These are phyloP conservation scores for Pythium chondricola DNA, from an alignment of 352 stramenopile species.

Conservation along the genomic window DNA sequence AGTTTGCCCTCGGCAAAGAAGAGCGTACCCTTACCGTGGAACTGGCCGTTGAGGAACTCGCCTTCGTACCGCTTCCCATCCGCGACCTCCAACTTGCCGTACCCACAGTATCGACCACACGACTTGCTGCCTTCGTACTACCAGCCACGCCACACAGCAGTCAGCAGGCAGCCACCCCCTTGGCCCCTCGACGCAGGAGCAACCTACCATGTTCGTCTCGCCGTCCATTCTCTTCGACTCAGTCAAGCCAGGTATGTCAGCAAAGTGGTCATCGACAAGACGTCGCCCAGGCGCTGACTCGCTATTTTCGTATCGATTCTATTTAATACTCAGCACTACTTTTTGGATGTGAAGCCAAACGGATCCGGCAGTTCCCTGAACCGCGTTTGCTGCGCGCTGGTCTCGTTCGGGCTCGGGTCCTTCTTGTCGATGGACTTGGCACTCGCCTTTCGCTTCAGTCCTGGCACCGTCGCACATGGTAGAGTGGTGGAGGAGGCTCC, in stretches of 20 bases:
- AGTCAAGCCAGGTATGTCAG: neutral
- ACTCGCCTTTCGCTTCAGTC: slow-evolving; percentile 1
- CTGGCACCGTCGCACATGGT: neutral
- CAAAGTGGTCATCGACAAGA: neutral
- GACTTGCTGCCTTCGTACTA: slow-evolving; percentile 54
- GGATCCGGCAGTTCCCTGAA: slow-evolving; percentile 50
- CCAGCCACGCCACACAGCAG: neutral
- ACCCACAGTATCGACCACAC: slow-evolving; percentile 58
- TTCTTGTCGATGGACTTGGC: slow-evolving; percentile 25
- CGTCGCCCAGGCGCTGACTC: neutral
- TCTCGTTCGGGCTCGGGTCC: slow-evolving; percentile 12
- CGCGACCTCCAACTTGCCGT: slow-evolving; percentile 42
- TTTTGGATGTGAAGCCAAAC: slow-evolving; percentile 63
- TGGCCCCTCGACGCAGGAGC: too few relatives aligned
- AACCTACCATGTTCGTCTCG: neutral
- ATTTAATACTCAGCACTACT: slow-evolving; percentile 7
- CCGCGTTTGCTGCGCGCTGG: neutral
- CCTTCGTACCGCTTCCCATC: slow-evolving; percentile 74
- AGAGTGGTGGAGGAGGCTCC: too few relatives aligned
- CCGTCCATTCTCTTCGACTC: neutral
- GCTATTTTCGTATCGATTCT: neutral
- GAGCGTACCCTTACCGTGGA: slow-evolving; percentile 68
- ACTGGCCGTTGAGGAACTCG: slow-evolving; percentile 74
- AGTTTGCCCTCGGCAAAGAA: slow-evolving; percentile 65
- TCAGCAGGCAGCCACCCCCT: too few relatives aligned